Evolutionary conservation across 2,329 filamentous ascomycete species (phyloP).

Genomic region (Dactylellina cionopaga): DNA sequence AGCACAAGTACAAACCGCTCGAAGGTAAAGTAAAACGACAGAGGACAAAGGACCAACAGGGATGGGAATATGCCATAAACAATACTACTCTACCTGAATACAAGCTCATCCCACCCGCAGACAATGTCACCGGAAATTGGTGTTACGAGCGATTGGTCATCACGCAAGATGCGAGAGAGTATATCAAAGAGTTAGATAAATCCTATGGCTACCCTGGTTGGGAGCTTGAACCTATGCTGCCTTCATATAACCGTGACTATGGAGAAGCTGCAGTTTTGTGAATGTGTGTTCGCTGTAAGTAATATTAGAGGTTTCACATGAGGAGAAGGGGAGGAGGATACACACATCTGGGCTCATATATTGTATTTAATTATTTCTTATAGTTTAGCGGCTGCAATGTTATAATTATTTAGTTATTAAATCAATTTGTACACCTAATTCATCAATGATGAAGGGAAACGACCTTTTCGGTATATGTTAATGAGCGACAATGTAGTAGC

Average conservation of each 20-base stretch:
- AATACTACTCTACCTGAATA: neutral
- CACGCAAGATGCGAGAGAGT: neutral
- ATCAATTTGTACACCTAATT: no score
- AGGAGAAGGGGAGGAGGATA: no score
- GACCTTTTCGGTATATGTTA: no score
- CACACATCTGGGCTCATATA: no score
- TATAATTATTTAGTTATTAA: no score
- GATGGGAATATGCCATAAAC: constrained; percentile 4
- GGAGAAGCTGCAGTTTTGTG: constrained; percentile 5
- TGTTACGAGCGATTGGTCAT: neutral
- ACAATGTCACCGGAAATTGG: neutral
- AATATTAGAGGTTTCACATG: no score
- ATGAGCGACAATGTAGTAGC: no score
- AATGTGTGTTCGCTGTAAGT: no score
- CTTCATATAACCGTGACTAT: neutral
- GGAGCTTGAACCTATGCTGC: neutral
- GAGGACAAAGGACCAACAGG: neutral
- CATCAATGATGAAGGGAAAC: no score
- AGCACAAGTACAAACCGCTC: neutral
- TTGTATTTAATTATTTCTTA: no score
- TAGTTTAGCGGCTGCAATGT: no score
- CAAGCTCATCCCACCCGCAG: neutral
- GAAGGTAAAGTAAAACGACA: neutral
- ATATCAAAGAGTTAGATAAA: constrained; percentile 3
- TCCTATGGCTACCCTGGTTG: neutral